Percentiles rank a stretch among this genome's conserved stretches.
These are phyloP conservation scores for Aspergillus chevalieri DNA, from an alignment of 2,329 filamentous ascomycete genomes.

Conservation along the genomic window DNA sequence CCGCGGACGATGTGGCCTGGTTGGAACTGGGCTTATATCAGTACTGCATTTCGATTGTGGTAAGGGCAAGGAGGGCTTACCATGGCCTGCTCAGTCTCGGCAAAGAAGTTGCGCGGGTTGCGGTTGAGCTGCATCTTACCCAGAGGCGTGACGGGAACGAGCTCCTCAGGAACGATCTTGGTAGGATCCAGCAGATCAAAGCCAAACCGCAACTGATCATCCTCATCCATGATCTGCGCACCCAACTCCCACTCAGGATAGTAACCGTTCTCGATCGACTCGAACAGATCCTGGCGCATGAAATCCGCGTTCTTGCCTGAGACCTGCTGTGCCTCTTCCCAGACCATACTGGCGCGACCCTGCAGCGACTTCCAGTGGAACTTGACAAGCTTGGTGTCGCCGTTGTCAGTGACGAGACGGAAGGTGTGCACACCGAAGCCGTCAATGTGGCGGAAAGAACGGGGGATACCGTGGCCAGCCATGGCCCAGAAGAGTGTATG, in stretches of 20 bases:
- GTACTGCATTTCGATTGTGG: not conserved
- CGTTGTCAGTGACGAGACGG: constrained; percentile 33
- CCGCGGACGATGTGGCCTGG: constrained; percentile 67
- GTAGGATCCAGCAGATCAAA: constrained; percentile 70
- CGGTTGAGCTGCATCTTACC: constrained; percentile 65
- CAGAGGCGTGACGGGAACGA: constrained; percentile 60
- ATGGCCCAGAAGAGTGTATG: constrained; percentile 44
- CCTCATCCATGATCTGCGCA: constrained; percentile 65
- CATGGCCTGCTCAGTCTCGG: constrained; percentile 69
- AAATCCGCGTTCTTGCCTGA: constrained; percentile 67
- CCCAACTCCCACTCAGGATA: constrained; percentile 67
- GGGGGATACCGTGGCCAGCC: constrained; percentile 36
- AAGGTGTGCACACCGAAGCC: constrained; percentile 38
- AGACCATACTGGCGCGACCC: constrained; percentile 49
- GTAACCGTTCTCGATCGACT: constrained; percentile 61
- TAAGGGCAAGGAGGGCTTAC: constrained; percentile 30
- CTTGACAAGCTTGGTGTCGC: constrained; percentile 33
- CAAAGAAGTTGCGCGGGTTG: constrained; percentile 70
- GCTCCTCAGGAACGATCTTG: constrained; percentile 68
- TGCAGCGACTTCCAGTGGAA: constrained; percentile 36
- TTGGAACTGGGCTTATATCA: constrained; percentile 51
- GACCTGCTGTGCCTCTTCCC: constrained; percentile 67
- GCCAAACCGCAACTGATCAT: constrained; percentile 58
- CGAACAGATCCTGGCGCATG: constrained; percentile 64
- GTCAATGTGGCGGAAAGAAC: constrained; percentile 35